phyloP scores from a whole-genome alignment of 1,284 basidiomycete species.

The Ganoderma multipileum region DNA sequence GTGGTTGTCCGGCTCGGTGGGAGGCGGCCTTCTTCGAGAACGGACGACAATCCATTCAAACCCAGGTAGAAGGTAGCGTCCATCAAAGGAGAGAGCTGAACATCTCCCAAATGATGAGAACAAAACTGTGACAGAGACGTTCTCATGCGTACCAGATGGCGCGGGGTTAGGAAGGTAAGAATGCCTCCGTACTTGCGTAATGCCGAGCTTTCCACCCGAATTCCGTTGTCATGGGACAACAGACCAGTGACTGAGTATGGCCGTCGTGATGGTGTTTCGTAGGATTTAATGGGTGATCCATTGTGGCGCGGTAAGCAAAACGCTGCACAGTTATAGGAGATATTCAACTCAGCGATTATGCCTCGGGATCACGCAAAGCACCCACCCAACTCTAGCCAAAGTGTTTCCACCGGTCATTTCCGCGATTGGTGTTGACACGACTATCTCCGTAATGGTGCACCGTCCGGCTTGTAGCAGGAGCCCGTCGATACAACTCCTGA shows the following conservation, averaged over 20 bases:
- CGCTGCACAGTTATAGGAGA: background rate
- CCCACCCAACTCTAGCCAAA: background rate
- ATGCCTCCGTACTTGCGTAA: constrained; percentile 1
- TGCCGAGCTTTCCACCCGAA: background rate
- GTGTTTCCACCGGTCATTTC: background rate
- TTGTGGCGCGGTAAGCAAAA: background rate
- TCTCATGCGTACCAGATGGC: background rate
- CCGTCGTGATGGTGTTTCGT: background rate
- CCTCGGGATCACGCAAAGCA: background rate
- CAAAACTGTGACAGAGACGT: background rate
- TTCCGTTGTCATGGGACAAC: constrained; percentile 2
- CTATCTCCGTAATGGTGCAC: background rate
- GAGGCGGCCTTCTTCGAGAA: background rate
- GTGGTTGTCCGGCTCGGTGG: background rate
- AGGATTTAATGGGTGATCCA: background rate
- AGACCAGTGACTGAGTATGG: background rate
- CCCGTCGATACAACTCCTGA: too few relatives aligned
- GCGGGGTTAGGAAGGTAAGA: background rate
- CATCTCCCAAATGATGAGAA: background rate
- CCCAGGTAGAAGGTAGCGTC: background rate
- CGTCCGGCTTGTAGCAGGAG: background rate
- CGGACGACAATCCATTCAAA: background rate
- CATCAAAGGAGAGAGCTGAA: background rate
- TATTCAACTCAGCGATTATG: background rate
- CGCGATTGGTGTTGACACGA: background rate